Evolutionary conservation across 495 filamentous ascomycete genomes (phyloP).

Genomic region (Hamigera avellanea): DNA sequence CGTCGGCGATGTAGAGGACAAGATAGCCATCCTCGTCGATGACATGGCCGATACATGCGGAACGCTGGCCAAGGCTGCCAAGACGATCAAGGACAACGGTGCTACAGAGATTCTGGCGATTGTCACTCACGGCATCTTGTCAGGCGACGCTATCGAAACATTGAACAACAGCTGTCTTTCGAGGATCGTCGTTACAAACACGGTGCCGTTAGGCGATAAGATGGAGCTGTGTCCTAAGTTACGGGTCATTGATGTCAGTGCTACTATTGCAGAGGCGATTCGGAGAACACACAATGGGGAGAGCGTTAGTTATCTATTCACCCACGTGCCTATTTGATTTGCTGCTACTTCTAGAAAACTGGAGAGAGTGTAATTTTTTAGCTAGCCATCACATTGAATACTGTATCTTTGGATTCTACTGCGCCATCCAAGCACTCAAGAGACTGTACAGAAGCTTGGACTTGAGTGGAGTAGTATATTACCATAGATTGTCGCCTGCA

Average conservation of each 20-base stretch:
- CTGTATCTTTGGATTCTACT: no score
- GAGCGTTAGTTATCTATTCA: constrained; percentile 89
- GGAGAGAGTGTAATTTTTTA: no score
- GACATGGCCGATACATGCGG: constrained; percentile 90
- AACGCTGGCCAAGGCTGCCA: constrained; percentile 84
- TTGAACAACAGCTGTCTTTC: constrained; percentile 70
- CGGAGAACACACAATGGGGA: constrained; percentile 93
- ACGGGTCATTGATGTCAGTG: constrained; percentile 85
- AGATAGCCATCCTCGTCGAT: constrained; percentile 68
- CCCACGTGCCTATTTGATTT: constrained; percentile 58
- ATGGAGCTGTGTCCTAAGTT: constrained; percentile 65
- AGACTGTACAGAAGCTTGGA: no score
- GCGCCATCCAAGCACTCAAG: no score
- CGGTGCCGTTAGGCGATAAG: constrained; percentile 46
- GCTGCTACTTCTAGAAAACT: no score
- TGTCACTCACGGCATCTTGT: constrained; percentile 91
- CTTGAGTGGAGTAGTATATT: no score
- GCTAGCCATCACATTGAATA: no score
- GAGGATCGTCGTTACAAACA: constrained; percentile 89
- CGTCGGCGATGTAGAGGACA: constrained; percentile 49
- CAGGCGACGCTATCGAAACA: constrained; percentile 81
- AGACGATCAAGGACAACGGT: constrained; percentile 81
- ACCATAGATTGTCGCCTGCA: no score
- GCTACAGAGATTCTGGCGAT: constrained; percentile 84
- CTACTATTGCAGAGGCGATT: constrained; percentile 59